These are phyloP conservation scores for Primulina tabacum DNA, from an alignment of 257 asterid genomes.

Conservation along the genomic window DNA sequence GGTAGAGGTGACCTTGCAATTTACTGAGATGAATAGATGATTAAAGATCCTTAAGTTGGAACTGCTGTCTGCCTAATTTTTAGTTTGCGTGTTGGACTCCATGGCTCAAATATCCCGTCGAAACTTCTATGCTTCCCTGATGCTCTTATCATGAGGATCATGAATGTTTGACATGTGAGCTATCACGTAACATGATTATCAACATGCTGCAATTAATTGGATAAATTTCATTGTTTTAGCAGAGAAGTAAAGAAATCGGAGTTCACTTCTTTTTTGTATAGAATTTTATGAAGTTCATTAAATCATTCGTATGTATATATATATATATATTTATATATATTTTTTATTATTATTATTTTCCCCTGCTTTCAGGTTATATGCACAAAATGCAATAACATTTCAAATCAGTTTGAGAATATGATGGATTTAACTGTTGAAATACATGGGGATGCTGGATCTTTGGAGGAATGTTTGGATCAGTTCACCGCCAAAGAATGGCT, in stretches of 20 bases:
- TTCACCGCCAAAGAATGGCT: slow-evolving; percentile 88
- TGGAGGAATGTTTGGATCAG: slow-evolving; percentile 97
- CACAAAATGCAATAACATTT: slow-evolving; percentile 75
- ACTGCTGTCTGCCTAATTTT: neutral
- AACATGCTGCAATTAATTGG: slow-evolving; percentile 3
- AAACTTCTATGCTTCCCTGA: slow-evolving; percentile 9
- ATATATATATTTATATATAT: neutral
- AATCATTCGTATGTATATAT: neutral
- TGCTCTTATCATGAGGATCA: neutral
- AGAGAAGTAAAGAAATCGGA: neutral
- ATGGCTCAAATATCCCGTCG: neutral
- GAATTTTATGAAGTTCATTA: neutral
- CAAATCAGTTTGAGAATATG: slow-evolving; percentile 90
- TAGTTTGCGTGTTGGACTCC: no score
- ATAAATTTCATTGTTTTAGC: neutral
- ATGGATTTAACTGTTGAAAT: slow-evolving; percentile 99
- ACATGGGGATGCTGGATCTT: slow-evolving; percentile 90
- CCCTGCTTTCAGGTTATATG: slow-evolving; percentile 72
- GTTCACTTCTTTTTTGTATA: neutral
- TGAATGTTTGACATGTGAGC: neutral
- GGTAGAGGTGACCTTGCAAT: neutral
- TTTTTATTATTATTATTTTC: slow-evolving; percentile 6
- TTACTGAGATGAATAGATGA: slow-evolving; percentile 13
- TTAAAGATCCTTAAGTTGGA: neutral
- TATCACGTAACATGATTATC: slow-evolving; percentile 1